These are phyloP conservation scores for Coemansia sp. DNA, from an alignment of 192 early-diverging fungal genomes.

Conservation along the genomic window DNA sequence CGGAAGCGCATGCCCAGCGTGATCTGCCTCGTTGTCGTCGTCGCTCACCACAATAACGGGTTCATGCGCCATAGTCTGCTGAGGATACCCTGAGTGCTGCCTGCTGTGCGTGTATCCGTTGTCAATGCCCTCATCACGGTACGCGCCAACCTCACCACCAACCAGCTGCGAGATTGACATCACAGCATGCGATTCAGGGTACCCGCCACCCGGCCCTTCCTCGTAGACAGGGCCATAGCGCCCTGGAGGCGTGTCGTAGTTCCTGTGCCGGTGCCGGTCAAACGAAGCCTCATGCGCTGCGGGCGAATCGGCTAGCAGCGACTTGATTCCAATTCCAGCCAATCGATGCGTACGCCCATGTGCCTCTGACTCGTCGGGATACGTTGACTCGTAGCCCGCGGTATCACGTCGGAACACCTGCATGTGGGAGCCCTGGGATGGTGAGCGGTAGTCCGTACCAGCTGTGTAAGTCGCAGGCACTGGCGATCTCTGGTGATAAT, in stretches of 20 bases:
- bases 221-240: conserved; percentile 22
- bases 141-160: conserved; percentile 18
- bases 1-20: background rate
- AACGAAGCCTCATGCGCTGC: conserved; percentile 1
- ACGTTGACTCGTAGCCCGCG: conserved; percentile 24
- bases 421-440: conserved; percentile 21
- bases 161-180: conserved; percentile 58
- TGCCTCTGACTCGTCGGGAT: conserved; percentile 18
- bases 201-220: background rate
- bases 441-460: conserved; percentile 35
- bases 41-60: conserved; percentile 22
- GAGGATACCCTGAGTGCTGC: background rate
- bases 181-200: conserved; percentile 26
- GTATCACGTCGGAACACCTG: conserved; percentile 34
- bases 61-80: conserved; percentile 16
- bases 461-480: conserved; percentile 16
- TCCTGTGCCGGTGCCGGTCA: conserved; percentile 9
- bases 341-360: conserved; percentile 11
- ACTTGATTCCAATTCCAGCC: conserved; percentile 47
- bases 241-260: conserved; percentile 24
- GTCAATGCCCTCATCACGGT: conserved; percentile 1
- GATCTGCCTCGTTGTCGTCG: conserved; percentile 25
- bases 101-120: background rate
- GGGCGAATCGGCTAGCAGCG: conserved; percentile 34
- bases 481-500: conserved; percentile 23